Conservation (phyloP, 176 grass and related monocot species). For the Phragmites australis region DNA sequence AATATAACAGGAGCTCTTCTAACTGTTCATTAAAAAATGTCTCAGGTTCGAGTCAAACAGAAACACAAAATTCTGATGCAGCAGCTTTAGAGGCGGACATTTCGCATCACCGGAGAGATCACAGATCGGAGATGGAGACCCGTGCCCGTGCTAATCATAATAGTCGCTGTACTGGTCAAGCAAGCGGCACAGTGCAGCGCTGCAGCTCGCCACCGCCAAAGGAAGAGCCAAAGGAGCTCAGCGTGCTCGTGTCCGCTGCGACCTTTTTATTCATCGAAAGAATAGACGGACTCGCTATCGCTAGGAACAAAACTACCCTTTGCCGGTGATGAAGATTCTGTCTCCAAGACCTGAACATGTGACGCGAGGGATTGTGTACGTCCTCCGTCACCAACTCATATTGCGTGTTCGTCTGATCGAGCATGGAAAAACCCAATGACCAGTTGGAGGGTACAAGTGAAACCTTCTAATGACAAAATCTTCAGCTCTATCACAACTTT, state of each 20-base stretch:
- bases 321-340: not conserved
- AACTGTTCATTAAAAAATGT: no score
- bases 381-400: no score
- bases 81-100: slow-evolving; percentile 31
- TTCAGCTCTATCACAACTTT: no score
- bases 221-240: not conserved
- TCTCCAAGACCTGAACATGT: not conserved
- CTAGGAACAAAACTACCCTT: slow-evolving; percentile 12
- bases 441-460: no score
- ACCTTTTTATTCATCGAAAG: slow-evolving; percentile 35
- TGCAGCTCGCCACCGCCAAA: not conserved
- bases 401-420: no score
- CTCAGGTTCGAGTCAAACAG: slow-evolving; percentile 14
- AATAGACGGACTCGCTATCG: not conserved
- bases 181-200: not conserved
- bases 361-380: not conserved
- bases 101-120: slow-evolving; percentile 19
- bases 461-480: no score
- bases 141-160: slow-evolving; percentile 28
- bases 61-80: not conserved
- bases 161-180: not conserved
- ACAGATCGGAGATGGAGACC: slow-evolving; percentile 32
- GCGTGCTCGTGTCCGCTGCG: not conserved
- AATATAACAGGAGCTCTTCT: no score
- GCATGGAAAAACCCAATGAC: no score